Evolutionary conservation across 2,329 filamentous ascomycete species (phyloP), one percentile per base, ranked within the genome.

Genomic region (Colletotrichum sp.): DNA sequence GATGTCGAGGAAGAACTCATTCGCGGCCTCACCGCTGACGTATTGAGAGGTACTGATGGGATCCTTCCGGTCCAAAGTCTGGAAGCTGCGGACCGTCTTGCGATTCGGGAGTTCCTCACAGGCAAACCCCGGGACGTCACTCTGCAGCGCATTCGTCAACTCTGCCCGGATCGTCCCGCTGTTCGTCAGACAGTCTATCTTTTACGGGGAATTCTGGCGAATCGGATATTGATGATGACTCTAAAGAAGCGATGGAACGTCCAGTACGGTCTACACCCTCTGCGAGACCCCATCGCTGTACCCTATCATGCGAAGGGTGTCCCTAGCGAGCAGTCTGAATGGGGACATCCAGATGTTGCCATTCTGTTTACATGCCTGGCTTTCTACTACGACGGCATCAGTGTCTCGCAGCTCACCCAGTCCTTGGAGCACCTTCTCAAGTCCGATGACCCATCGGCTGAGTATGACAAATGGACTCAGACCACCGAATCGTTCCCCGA

Each of bases 231-330:
- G 0, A 80, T 90, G 2, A 88, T 92, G 30, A 89, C 87, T 4
- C 80, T 94, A 0, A 89, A 90, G 67, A 94, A 94, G 80, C 84
- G 91, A 6, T 95, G 90, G 90, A 92, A 93, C 32, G 93, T 95
- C 0, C 87, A 91, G 59, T 96, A 93, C 63, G 91, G 92, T 0
- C 82, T 93, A 0, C 88, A 92, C 77, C 87, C 89, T 0, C 62
- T 76, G 0, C 87, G 93, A 16, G 85, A 88, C 55, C 91, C 91
- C 0, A 89, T 94, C 7, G 93, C 93, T 0, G 93, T 95, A 0
- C 93, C 93, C 0, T 95, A 89, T 65, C 87, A 90, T 13, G 92
- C 92, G 0, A 95, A 95, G 72, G 93, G 93, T 4, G 86, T 88
- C 0, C 93, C 93, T 0, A 89, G 89, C 0, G 88, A 90, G 0